Evolutionary conservation across 495 filamentous ascomycete genomes (phyloP).

Genomic region (Talaromyces trachyspermus): DNA sequence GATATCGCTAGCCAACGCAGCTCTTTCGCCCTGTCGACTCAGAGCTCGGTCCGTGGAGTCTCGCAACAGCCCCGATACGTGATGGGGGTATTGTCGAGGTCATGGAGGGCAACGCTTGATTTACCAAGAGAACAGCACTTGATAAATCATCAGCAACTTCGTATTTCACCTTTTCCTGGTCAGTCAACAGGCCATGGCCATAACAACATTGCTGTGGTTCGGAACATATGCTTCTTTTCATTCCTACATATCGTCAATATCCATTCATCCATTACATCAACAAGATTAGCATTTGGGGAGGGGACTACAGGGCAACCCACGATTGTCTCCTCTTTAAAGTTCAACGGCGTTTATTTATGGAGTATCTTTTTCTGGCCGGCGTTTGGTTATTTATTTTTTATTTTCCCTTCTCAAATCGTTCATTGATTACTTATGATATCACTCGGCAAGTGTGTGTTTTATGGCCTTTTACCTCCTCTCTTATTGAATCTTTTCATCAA

Average conservation of each 20-base stretch:
- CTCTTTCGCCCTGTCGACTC: slow-evolving; percentile 4
- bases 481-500: no score
- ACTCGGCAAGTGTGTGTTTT: slow-evolving; percentile 5
- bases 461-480: no score
- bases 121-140: no score
- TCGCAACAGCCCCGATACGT: slow-evolving; percentile 30
- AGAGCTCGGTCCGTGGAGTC: slow-evolving; percentile 2
- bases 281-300: no score
- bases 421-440: slow-evolving; percentile 2
- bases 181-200: no score
- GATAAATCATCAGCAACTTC: no score
- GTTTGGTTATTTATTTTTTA: not conserved
- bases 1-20: slow-evolving; percentile 4
- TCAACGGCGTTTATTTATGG: slow-evolving; percentile 2
- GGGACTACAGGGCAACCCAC: not conserved
- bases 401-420: not conserved
- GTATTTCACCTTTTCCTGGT: no score
- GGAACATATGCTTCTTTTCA: not conserved
- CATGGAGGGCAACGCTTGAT: slow-evolving; percentile 36
- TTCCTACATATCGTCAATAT: not conserved
- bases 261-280: not conserved
- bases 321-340: not conserved
- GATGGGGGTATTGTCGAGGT: slow-evolving; percentile 44
- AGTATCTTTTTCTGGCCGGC: not conserved
- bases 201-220: no score